These are phyloP conservation scores for Immersiporthe knoxdaviesiana DNA, from an alignment of 2,329 filamentous ascomycete species.

Conservation along the genomic window DNA sequence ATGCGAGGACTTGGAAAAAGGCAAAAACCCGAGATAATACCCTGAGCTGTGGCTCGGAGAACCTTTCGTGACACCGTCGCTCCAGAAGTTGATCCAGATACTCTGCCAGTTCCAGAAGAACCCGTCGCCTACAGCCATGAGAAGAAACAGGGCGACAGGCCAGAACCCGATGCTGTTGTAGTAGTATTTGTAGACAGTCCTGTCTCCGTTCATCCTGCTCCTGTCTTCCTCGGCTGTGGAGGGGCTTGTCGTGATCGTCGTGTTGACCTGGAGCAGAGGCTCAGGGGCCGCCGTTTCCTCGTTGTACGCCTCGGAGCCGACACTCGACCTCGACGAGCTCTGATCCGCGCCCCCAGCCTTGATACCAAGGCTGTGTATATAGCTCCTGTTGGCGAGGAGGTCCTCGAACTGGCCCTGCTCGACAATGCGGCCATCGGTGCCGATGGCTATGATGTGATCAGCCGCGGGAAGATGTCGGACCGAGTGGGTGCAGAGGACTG, in stretches of 20 bases:
- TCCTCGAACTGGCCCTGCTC: slow-evolving; percentile 49
- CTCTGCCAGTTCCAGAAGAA: slow-evolving; percentile 38
- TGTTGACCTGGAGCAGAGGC: slow-evolving; percentile 11
- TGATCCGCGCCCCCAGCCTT: neutral
- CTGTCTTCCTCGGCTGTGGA: neutral
- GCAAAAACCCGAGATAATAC: slow-evolving; percentile 23
- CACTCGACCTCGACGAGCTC: neutral
- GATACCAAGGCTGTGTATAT: slow-evolving; percentile 44
- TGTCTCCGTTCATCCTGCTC: slow-evolving; percentile 17
- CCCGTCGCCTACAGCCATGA: slow-evolving; percentile 34
- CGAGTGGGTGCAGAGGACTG: slow-evolving; percentile 45
- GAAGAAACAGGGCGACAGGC: slow-evolving; percentile 31
- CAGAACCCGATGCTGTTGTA: slow-evolving; percentile 35
- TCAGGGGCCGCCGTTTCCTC: slow-evolving; percentile 25
- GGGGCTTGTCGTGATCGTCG: neutral
- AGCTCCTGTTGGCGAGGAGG: slow-evolving; percentile 43
- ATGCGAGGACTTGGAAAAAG: slow-evolving; percentile 15
- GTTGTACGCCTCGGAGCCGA: neutral
- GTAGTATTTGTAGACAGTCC: slow-evolving; percentile 42
- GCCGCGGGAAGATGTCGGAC: slow-evolving; percentile 45
- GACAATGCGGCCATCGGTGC: slow-evolving; percentile 42
- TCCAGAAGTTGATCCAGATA: slow-evolving; percentile 39
- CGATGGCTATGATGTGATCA: slow-evolving; percentile 53
- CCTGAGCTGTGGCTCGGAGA: neutral
- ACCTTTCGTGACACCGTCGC: slow-evolving; percentile 10